These are phyloP conservation scores for Phaffia australis DNA, from an alignment of 768 basidiomycete genomes.

Conservation along the genomic window DNA sequence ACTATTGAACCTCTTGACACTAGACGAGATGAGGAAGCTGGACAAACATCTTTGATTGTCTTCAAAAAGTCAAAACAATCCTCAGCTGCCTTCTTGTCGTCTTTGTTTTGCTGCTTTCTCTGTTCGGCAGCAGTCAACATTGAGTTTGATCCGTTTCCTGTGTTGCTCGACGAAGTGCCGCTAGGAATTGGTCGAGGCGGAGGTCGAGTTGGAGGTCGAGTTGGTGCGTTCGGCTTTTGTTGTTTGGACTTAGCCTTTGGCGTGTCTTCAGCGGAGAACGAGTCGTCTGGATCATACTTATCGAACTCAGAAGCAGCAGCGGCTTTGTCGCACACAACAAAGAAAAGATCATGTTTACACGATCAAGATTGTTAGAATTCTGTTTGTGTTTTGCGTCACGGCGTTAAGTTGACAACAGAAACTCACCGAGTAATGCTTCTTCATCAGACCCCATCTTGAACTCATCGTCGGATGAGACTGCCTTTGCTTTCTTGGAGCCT, in stretches of 20 bases:
- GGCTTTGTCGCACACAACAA: not conserved
- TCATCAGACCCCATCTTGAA: conserved; percentile 16
- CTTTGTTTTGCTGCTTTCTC: conserved; percentile 62
- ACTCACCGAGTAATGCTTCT: conserved; percentile 23
- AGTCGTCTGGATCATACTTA: conserved; percentile 7
- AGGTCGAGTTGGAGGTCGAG: conserved; percentile 15
- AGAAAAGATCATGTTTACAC: no score
- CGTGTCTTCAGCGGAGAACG: not conserved
- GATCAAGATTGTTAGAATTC: no score
- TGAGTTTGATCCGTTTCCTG: conserved; percentile 29
- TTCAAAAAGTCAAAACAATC: conserved; percentile 30
- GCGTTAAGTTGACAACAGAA: not conserved
- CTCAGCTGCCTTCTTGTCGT: conserved; percentile 68
- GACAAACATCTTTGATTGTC: conserved; percentile 30
- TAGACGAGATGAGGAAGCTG: not conserved
- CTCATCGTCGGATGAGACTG: conserved; percentile 2
- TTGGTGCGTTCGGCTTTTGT: conserved; percentile 7
- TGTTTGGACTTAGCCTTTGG: conserved; percentile 4
- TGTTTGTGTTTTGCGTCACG: not conserved
- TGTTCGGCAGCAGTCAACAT: conserved; percentile 79
- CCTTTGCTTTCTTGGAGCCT: conserved; percentile 9
- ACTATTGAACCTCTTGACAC: conserved; percentile 35
- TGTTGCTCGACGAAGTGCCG: conserved; percentile 25
- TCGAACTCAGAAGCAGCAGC: conserved; percentile 22
- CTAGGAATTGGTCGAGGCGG: conserved; percentile 29